Evolutionary conservation across 1,284 basidiomycete species (phyloP).

Genomic region (Volvariella surrecta): DNA sequence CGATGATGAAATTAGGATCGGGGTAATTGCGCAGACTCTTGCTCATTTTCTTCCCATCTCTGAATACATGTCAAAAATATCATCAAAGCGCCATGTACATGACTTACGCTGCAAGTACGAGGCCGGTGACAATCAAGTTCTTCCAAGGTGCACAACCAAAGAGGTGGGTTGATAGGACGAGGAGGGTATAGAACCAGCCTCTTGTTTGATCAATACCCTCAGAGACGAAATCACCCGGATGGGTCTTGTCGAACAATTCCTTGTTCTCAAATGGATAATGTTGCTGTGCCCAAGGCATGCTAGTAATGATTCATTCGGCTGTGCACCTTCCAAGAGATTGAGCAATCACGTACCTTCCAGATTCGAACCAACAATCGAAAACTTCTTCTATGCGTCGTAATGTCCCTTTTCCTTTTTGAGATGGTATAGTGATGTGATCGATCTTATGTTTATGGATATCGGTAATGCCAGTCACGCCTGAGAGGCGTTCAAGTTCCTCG

Average conservation of each 20-base stretch:
- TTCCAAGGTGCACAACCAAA: slow-evolving; percentile 96
- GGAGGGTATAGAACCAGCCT: slow-evolving; percentile 99
- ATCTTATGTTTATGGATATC: slow-evolving; percentile 95
- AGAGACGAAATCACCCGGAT: slow-evolving; percentile 97
- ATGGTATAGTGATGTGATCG: slow-evolving; percentile 95
- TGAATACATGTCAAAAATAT: slow-evolving; percentile 19
- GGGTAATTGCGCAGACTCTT: slow-evolving; percentile 98
- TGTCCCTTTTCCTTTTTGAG: slow-evolving; percentile 80
- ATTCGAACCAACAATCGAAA: slow-evolving; percentile 99
- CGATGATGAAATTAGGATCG: slow-evolving; percentile 89
- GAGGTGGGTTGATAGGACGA: slow-evolving; percentile 92
- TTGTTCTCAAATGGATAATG: slow-evolving; percentile 99
- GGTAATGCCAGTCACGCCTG: slow-evolving; percentile 81
- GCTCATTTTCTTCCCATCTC: slow-evolving; percentile 99
- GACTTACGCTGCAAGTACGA: slow-evolving; percentile 87
- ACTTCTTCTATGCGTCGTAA: slow-evolving; percentile 93
- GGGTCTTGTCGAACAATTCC: slow-evolving; percentile 76
- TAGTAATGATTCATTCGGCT: slow-evolving; percentile 20
- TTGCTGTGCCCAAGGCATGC: slow-evolving; percentile 97
- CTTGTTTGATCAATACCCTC: slow-evolving; percentile 96
- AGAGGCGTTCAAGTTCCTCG: slow-evolving; percentile 81
- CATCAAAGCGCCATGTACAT: not conserved
- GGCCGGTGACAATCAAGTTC: slow-evolving; percentile 94
- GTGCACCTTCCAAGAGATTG: slow-evolving; percentile 5
- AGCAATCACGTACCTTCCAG: slow-evolving; percentile 68